Percentiles rank a stretch among this genome's conserved stretches.
Evolutionary conservation across 2,329 filamentous ascomycete genomes (phyloP).

Genomic region (Nothopassalora personata): DNA sequence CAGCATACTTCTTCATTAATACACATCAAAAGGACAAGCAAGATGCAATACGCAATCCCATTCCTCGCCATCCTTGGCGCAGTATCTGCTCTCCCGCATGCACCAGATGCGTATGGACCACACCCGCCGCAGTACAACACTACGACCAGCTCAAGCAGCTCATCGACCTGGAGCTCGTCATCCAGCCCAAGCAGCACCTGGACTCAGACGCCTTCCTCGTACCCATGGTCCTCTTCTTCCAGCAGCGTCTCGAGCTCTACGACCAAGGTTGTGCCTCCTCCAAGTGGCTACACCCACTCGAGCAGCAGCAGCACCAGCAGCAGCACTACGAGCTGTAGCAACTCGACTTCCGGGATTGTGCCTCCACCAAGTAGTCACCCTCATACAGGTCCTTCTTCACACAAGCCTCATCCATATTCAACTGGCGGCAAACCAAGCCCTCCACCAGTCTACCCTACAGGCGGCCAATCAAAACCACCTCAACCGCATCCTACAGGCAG

Average conservation of each 20-base stretch:
- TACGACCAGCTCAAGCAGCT: not conserved
- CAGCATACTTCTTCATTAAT: not conserved
- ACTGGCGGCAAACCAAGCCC: not conserved
- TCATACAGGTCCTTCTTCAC: not conserved
- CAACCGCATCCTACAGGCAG: not conserved
- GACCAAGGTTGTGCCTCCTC: not conserved
- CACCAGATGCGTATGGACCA: not conserved
- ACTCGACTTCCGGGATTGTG: not conserved
- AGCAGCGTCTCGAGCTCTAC: not conserved
- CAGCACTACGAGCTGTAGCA: not conserved
- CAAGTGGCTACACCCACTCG: not conserved
- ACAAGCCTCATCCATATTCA: not conserved
- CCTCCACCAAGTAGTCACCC: not conserved
- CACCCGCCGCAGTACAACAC: not conserved
- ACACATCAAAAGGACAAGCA: not conserved
- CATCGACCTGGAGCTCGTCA: not conserved
- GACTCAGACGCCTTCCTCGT: not conserved
- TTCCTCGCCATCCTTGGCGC: constrained; percentile 4
- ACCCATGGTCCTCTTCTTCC: not conserved
- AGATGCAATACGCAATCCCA: constrained; percentile 1
- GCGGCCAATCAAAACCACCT: not conserved
- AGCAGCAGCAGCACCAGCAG: not conserved
- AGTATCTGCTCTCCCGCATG: constrained; percentile 1
- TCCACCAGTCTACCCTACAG: not conserved
- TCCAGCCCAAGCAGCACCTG: not conserved